Base-by-base conservation (phyloP, 176 grass and related monocot genomes). In the Secale cereale region DNA sequence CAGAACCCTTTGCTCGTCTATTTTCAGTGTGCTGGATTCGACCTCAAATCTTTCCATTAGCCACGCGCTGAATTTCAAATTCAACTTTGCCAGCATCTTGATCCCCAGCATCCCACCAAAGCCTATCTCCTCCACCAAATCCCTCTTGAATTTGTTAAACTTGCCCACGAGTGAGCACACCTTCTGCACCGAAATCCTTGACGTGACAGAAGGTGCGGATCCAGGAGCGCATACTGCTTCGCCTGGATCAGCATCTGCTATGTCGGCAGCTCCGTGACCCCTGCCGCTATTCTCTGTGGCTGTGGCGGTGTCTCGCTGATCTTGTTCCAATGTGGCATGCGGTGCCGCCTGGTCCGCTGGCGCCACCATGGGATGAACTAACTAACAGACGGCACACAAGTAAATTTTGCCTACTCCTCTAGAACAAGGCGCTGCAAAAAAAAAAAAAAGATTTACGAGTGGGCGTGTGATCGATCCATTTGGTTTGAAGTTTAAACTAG, bases 171-270 rank as follows among this genome's bases (percentile, higher is more conserved):
- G 11, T 7, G 35, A 70, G 68, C 35, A 70, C 68, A 70, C 68
- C 35, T 40, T 70, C 68, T 70, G 68, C 68, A 70, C 68, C 35
- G 68, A 70, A 70, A 70, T 70, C 68, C 68, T 70, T 70, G 68
- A 70, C 11, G 68, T 70, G 68, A 70, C 68, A 70, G 68, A 22
- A 70, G 68, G 68, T 70, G 68, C 22, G 20, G 35, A 14, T 70
- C 68, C 68, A 70, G 35, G 35, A 70, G 68, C 8, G 33, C 5
- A 6, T 23, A 22, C 14, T 40, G 35, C 35, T 40, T 40, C 68
- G 2, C 68, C 68, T 70, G 35, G 20, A 70, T 70, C 35, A n/a
- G n/a, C 11, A 23, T 70, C 48, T 19, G 48, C 35, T 70, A 70
- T 70, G 22, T 70, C 22, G 35, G 10, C 7, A 40, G 68, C 36